These are phyloP conservation scores for Smittium mucronatum DNA, from an alignment of 371 early-diverging fungal species.

Conservation along the genomic window DNA sequence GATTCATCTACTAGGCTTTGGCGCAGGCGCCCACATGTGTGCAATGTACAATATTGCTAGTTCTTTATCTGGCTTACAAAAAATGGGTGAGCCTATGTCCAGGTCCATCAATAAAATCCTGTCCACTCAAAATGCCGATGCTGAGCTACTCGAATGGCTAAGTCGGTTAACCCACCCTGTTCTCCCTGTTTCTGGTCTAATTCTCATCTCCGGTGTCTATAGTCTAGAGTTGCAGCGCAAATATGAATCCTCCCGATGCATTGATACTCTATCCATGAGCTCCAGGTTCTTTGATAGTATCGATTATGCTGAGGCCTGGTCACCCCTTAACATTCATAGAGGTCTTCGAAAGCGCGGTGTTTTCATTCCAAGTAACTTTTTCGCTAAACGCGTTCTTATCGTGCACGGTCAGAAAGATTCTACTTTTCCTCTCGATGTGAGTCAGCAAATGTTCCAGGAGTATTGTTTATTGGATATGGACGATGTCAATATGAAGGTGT, in stretches of 20 bases:
- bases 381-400: slow-evolving; percentile 26
- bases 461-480: slow-evolving; percentile 32
- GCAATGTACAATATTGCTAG: slow-evolving; percentile 32
- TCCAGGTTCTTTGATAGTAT: slow-evolving; percentile 22
- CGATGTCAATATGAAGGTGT: slow-evolving; percentile 35
- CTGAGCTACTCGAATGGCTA: slow-evolving; percentile 17
- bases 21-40: slow-evolving; percentile 34
- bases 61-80: slow-evolving; percentile 26
- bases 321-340: slow-evolving; percentile 24
- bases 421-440: slow-evolving; percentile 31
- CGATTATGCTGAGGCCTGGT: slow-evolving; percentile 31
- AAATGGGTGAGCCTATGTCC: slow-evolving; percentile 17
- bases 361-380: slow-evolving; percentile 25
- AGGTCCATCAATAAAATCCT: slow-evolving; percentile 3
- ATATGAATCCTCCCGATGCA: slow-evolving; percentile 31
- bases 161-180: slow-evolving; percentile 18
- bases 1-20: slow-evolving; percentile 31
- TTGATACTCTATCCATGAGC: slow-evolving; percentile 30
- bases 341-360: slow-evolving; percentile 25
- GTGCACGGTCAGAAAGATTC: slow-evolving; percentile 33
- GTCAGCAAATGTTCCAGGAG: slow-evolving; percentile 30
- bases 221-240: slow-evolving; percentile 27
- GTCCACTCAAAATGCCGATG: slow-evolving; percentile 4
- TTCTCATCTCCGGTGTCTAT: slow-evolving; percentile 32
- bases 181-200: slow-evolving; percentile 28